phyloP scores from a whole-genome alignment of 306 rosid species.

The Purshia tridentata region DNA sequence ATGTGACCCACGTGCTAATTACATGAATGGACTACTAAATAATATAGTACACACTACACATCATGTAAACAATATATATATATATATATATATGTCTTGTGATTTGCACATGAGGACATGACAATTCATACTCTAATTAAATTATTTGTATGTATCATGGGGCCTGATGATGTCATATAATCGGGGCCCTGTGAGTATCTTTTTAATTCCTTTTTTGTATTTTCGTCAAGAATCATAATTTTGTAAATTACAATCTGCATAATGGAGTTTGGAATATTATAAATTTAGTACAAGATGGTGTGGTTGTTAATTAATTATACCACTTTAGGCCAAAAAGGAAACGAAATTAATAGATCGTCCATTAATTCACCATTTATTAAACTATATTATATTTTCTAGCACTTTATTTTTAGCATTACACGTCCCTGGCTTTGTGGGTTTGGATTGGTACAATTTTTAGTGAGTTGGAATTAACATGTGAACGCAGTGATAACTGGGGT shows the following conservation, averaged over 20 bases:
- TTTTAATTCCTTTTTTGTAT: background rate
- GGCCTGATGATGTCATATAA: conserved; percentile 8
- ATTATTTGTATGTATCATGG: background rate
- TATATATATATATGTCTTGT: background rate
- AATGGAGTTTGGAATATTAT: background rate
- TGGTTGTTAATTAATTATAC: background rate
- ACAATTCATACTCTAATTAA: background rate
- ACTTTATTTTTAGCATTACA: too few species aligned
- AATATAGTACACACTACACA: too few species aligned
- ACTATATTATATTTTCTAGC: too few species aligned
- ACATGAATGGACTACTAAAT: background rate
- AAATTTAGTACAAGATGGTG: background rate
- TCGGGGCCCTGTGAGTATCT: background rate
- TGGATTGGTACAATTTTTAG: too few species aligned
- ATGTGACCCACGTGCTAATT: conserved; percentile 13
- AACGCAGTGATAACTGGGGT: too few species aligned
- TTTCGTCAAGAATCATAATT: background rate
- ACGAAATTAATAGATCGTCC: background rate
- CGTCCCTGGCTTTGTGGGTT: too few species aligned
- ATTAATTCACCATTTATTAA: background rate
- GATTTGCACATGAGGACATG: conserved; percentile 1
- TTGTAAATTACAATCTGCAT: background rate
- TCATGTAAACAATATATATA: conserved; percentile 1
- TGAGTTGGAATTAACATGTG: too few species aligned
- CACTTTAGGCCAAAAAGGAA: background rate